Percentiles rank a stretch among this genome's conserved stretches.
phyloP scores from a whole-genome alignment of 768 basidiomycete species.

The Mrakia hoshinonis region DNA sequence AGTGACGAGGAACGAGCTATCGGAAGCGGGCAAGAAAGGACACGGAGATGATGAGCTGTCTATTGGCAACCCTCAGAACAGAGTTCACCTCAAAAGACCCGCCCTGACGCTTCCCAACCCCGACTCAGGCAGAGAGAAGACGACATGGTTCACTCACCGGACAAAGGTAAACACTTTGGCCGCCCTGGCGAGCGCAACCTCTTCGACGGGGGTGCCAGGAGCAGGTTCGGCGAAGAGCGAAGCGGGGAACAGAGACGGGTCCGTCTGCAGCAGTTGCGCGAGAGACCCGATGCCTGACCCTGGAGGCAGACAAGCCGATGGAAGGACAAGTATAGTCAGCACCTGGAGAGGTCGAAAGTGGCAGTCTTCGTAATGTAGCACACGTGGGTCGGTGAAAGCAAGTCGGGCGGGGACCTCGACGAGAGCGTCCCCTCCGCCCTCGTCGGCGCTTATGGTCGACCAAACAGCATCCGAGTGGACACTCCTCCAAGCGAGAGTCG shows the following conservation, averaged over 20 bases:
- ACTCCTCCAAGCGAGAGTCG: too few relatives aligned
- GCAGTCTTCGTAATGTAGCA: background rate
- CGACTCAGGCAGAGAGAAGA: background rate
- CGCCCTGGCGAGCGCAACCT: conserved; percentile 35
- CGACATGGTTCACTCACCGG: conserved; percentile 32
- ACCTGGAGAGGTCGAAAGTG: background rate
- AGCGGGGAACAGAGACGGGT: conserved; percentile 40
- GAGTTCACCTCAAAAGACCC: background rate
- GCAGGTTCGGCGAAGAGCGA: conserved; percentile 8
- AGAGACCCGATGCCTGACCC: conserved; percentile 83
- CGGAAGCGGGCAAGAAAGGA: conserved; percentile 6
- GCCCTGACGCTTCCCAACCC: conserved; percentile 27
- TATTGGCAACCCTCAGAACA: background rate
- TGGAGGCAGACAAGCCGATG: conserved; percentile 36
- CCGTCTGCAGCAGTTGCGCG: conserved; percentile 50
- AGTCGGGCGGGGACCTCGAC: background rate
- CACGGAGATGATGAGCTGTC: background rate
- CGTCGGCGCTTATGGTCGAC: too few relatives aligned
- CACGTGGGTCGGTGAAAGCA: background rate
- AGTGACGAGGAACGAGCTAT: conserved; percentile 72
- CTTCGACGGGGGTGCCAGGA: conserved; percentile 15
- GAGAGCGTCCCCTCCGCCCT: too few relatives aligned
- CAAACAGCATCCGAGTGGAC: too few relatives aligned
- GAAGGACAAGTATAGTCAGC: background rate
- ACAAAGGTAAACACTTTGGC: conserved; percentile 39